Conservation (phyloP, 768 basidiomycete species). For the Russula olivacea region DNA sequence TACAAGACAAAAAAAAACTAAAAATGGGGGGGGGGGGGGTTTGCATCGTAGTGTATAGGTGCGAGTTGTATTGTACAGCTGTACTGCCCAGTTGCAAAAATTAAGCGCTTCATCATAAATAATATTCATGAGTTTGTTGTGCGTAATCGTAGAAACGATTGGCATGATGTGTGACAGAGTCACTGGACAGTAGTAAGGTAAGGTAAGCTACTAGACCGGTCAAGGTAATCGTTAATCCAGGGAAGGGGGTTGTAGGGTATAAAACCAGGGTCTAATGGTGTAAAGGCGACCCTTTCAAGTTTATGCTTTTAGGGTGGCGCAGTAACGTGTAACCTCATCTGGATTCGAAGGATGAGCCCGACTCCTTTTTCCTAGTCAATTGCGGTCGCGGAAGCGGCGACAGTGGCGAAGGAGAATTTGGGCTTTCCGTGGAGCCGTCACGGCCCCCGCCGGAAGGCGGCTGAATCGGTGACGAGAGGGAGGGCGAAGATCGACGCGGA, state of each 20-base stretch:
- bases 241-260: neutral
- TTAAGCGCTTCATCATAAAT: slow-evolving; percentile 1
- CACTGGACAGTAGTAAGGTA: neutral
- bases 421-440: neutral
- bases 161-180: neutral
- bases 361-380: slow-evolving; percentile 8
- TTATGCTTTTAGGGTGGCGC: neutral
- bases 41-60: neutral
- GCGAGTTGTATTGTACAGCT: neutral
- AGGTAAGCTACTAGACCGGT: neutral
- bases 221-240: neutral
- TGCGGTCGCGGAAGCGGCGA: slow-evolving; percentile 13
- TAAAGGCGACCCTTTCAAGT: neutral
- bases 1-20: neutral
- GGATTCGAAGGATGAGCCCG: slow-evolving; percentile 9
- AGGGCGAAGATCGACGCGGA: slow-evolving; percentile 47
- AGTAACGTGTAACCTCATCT: slow-evolving; percentile 1
- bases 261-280: neutral
- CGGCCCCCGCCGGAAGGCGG: neutral
- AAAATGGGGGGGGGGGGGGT: too few relatives aligned
- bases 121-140: neutral
- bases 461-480: slow-evolving; percentile 5
- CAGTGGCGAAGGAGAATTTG: slow-evolving; percentile 4
- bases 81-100: neutral
- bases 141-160: neutral